Evolutionary conservation across 1,139 yeast genomes (phyloP).

Genomic region (Hyphopichia burtonii): DNA sequence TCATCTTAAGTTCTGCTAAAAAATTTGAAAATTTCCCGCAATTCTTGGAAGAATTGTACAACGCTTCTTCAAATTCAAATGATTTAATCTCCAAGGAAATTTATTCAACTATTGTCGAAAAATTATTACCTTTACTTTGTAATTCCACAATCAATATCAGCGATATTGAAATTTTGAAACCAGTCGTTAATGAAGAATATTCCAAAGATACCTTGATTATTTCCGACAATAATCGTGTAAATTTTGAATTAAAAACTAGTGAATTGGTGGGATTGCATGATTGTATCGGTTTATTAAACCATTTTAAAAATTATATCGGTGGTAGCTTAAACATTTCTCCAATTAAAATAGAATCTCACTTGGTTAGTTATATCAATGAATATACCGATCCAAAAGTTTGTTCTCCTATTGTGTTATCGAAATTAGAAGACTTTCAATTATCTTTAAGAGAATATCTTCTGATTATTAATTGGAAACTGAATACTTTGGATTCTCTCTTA

Average conservation of each 20-base stretch:
- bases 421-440: conserved; percentile 3
- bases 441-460: not conserved
- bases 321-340: not conserved
- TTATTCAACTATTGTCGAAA: not conserved
- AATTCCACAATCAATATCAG: conserved; percentile 1
- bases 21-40: conserved; percentile 2
- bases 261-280: not conserved
- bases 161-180: conserved; percentile 1
- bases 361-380: not conserved
- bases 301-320: conserved; percentile 4
- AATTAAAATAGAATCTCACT: not conserved
- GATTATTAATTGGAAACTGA: conserved; percentile 8
- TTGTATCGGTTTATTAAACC: conserved; percentile 6
- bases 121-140: conserved; percentile 5
- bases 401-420: conserved; percentile 2
- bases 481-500: conserved; percentile 9
- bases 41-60: conserved; percentile 1
- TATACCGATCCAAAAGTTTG: not conserved
- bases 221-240: conserved; percentile 1
- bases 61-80: not conserved
- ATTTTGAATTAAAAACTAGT: not conserved
- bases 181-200: not conserved
- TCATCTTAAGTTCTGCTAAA: not conserved
- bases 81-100: not conserved
- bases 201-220: not conserved